Conservation (phyloP, 2,329 filamentous ascomycete species). For the Neonectria punicea region DNA sequence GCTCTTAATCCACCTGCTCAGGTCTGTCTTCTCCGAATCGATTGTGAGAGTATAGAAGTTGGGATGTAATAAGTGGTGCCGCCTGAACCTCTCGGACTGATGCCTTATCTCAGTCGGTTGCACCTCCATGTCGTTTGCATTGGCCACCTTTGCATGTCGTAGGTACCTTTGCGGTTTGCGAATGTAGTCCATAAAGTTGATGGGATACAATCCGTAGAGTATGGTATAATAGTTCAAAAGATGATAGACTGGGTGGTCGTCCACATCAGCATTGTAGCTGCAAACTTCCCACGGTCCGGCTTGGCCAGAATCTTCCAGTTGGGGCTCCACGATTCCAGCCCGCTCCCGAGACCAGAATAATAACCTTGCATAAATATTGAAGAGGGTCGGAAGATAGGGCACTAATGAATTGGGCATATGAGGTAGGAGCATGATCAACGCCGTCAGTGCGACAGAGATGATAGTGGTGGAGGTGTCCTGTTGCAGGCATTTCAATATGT, state of each 20-base stretch:
- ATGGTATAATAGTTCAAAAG: constrained; percentile 82
- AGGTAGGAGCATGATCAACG: constrained; percentile 83
- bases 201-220: constrained; percentile 83
- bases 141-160: constrained; percentile 75
- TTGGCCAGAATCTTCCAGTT: constrained; percentile 53
- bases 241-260: constrained; percentile 72
- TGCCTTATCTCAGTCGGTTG: constrained; percentile 81
- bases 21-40: constrained; percentile 81
- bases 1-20: constrained; percentile 81
- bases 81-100: constrained; percentile 78
- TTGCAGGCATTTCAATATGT: constrained; percentile 78
- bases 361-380: constrained; percentile 83
- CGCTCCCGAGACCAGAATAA: constrained; percentile 79
- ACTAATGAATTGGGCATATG: constrained; percentile 81
- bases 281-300: constrained; percentile 70
- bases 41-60: constrained; percentile 85
- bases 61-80: constrained; percentile 80
- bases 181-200: constrained; percentile 89
- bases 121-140: constrained; percentile 79
- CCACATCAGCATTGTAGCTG: constrained; percentile 68
- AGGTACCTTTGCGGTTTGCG: constrained; percentile 83
- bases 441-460: constrained; percentile 78
- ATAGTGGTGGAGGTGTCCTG: constrained; percentile 81
- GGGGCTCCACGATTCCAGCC: constrained; percentile 51
- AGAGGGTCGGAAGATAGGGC: constrained; percentile 75